Evolutionary conservation across 495 filamentous ascomycete genomes (phyloP).

Genomic region (Xylaria longipes): DNA sequence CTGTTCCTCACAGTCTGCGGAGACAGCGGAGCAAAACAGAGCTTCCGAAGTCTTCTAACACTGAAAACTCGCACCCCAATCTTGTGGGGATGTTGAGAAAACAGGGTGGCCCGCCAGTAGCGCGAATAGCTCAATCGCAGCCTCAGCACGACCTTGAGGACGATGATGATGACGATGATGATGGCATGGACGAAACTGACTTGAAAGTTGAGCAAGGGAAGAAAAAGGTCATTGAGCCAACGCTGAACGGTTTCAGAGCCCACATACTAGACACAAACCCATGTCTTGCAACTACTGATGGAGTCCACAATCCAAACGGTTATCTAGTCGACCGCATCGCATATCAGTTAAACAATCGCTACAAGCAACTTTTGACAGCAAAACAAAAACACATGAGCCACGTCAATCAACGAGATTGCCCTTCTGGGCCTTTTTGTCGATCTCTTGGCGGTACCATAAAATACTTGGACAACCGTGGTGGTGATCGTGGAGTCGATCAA

Average conservation of each 20-base stretch:
- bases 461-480: slow-evolving; percentile 50
- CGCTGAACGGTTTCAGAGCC: slow-evolving; percentile 74
- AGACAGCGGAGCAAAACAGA: slow-evolving; percentile 81
- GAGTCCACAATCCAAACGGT: slow-evolving; percentile 52
- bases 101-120: slow-evolving; percentile 65
- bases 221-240: slow-evolving; percentile 70
- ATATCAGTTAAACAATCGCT: slow-evolving; percentile 77
- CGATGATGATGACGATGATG: slow-evolving; percentile 57
- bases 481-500: slow-evolving; percentile 46
- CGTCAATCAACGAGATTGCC: slow-evolving; percentile 61
- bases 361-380: slow-evolving; percentile 76
- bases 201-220: slow-evolving; percentile 53
- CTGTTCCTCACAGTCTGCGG: slow-evolving; percentile 58
- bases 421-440: slow-evolving; percentile 66
- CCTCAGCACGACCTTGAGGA: slow-evolving; percentile 39
- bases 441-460: slow-evolving; percentile 64
- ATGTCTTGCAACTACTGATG: slow-evolving; percentile 34
- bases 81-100: slow-evolving; percentile 58
- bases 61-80: slow-evolving; percentile 37
- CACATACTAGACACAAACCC: slow-evolving; percentile 80
- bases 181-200: slow-evolving; percentile 57
- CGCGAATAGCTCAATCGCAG: slow-evolving; percentile 53
- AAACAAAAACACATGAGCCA: slow-evolving; percentile 73
- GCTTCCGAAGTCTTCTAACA: slow-evolving; percentile 54
- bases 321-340: slow-evolving; percentile 85